Base-by-base conservation (phyloP, 768 basidiomycete species). In the Mrakia blollopis region DNA sequence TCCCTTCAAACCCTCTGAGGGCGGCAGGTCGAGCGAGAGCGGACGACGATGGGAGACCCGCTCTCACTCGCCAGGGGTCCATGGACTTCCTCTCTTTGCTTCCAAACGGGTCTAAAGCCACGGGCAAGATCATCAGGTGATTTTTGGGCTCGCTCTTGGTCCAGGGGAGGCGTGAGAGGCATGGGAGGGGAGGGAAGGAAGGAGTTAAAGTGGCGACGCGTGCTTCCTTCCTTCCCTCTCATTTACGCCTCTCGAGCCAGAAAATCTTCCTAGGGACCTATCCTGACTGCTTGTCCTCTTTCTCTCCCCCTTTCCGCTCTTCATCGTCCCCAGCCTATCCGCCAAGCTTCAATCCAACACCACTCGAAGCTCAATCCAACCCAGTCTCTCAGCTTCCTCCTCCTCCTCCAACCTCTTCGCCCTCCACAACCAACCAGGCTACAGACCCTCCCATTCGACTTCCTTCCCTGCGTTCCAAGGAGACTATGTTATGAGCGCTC, bases 331-430 rank as follows among this genome's bases (percentile, higher is more conserved):
- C 37, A 68, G 65, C 9, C 37, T 68, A 8, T 39, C 37, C 25
- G 65, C 65, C 35, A 68, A 68, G 23, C 65, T 68, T 13, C 65
- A 68, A 32, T 37, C 30, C 32, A 41, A 68, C 65, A 68, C 37
- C 7, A 41, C 65, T 23, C 35, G 65, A 21, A 13, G 13, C 57
- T 57, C 57, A 5, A 39, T 23, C 65, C 37, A 13, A 35, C 65
- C 65, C 23, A 18, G 35, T 23, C 37, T 68, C 21, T 50, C 47
- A 50, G 47, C 65, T 21, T 68, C 65, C 18, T 68, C 65, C 37
- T 68, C 65, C 35, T 68, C 65, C 1, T 68, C 65, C 37, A 41
- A 68, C 35, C 65, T 68, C 37, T 68, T 68, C 65, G 65, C 65
- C 37, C 65, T 68, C 65, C 65, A 68, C 39, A 68, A 68, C 65